Conservation (phyloP, 2,329 filamentous ascomycete species). For the Cordyceps tenuipes region DNA sequence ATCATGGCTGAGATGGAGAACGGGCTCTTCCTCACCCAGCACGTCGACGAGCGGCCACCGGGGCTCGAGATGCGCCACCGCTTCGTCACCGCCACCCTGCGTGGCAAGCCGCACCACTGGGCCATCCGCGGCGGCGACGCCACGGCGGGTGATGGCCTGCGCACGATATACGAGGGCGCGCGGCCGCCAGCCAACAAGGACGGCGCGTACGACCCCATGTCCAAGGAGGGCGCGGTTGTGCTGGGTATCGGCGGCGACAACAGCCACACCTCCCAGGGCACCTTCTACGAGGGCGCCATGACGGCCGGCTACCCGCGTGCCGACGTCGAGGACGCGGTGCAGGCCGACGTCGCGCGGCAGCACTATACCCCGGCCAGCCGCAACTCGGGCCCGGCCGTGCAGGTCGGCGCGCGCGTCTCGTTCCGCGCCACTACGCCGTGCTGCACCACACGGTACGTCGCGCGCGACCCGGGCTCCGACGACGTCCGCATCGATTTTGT, state of each 20-base stretch:
- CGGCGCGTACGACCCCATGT: slow-evolving; percentile 53
- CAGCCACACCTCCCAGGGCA: slow-evolving; percentile 49
- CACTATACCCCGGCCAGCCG: slow-evolving; percentile 42
- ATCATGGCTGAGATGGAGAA: slow-evolving; percentile 64
- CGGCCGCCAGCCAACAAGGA: slow-evolving; percentile 32
- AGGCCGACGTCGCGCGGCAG: slow-evolving; percentile 52
- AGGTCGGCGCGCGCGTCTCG: slow-evolving; percentile 41
- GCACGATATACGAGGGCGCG: slow-evolving; percentile 50
- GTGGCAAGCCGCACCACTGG: slow-evolving; percentile 49
- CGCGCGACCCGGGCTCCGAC: slow-evolving; percentile 37
- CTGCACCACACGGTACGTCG: slow-evolving; percentile 45
- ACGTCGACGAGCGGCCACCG: slow-evolving; percentile 36
- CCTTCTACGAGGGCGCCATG: slow-evolving; percentile 59
- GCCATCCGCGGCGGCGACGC: slow-evolving; percentile 51
- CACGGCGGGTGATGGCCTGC: slow-evolving; percentile 38
- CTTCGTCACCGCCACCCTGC: slow-evolving; percentile 49
- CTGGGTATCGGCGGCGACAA: slow-evolving; percentile 63
- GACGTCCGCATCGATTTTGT: slow-evolving; percentile 47
- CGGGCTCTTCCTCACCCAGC: slow-evolving; percentile 50
- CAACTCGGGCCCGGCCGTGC: slow-evolving; percentile 38
- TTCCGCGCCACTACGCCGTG: slow-evolving; percentile 47
- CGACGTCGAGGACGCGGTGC: slow-evolving; percentile 47
- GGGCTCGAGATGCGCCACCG: slow-evolving; percentile 45
- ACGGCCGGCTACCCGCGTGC: slow-evolving; percentile 53
- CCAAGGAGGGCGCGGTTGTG: slow-evolving; percentile 56